phyloP scores from a whole-genome alignment of 2,329 filamentous ascomycete genomes.

The Colletotrichum plurivorum region DNA sequence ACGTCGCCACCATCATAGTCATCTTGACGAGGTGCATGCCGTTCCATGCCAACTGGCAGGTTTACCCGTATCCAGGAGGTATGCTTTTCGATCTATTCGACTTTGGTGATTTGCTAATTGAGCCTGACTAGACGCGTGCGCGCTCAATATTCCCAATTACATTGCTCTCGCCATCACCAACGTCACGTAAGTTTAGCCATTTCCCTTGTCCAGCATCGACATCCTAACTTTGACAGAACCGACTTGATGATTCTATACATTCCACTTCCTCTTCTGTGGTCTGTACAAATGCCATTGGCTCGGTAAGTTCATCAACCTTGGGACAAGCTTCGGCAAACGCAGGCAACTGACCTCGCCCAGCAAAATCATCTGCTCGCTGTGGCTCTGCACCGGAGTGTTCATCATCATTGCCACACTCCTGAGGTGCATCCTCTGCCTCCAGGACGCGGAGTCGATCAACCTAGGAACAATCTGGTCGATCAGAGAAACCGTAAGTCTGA shows the following conservation, averaged over 20 bases:
- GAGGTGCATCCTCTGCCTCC: slow-evolving; percentile 42
- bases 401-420: slow-evolving; percentile 47
- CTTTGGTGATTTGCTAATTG: neutral
- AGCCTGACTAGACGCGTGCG: slow-evolving; percentile 41
- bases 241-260: slow-evolving; percentile 45
- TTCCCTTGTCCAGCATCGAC: neutral
- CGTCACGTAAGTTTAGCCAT: slow-evolving; percentile 38
- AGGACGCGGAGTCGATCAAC: slow-evolving; percentile 43
- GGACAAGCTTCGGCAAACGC: neutral
- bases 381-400: slow-evolving; percentile 46
- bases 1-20: slow-evolving; percentile 43
- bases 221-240: slow-evolving; percentile 28
- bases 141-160: slow-evolving; percentile 40
- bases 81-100: neutral
- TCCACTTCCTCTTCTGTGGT: slow-evolving; percentile 44
- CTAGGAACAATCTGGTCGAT: slow-evolving; percentile 47
- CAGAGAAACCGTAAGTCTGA: slow-evolving; percentile 44
- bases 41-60: slow-evolving; percentile 45
- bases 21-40: slow-evolving; percentile 43
- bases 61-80: slow-evolving; percentile 46
- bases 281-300: slow-evolving; percentile 42
- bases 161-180: slow-evolving; percentile 44
- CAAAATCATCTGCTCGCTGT: slow-evolving; percentile 45
- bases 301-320: slow-evolving; percentile 27
- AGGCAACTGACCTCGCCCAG: slow-evolving; percentile 23